phyloP scores from a whole-genome alignment of 106 monocot species.

The Triglochin maritima region DNA sequence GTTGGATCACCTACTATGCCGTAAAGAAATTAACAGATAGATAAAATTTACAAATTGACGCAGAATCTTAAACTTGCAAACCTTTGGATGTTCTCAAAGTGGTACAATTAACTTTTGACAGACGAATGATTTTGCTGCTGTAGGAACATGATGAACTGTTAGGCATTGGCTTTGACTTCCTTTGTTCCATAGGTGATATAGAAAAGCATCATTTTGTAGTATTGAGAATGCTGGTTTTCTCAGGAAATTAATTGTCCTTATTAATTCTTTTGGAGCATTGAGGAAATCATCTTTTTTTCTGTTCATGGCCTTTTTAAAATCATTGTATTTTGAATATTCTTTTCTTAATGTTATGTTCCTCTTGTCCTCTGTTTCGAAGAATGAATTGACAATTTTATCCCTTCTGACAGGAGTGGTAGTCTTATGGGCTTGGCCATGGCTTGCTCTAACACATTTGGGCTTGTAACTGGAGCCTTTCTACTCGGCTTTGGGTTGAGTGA shows the following conservation, averaged over 20 bases:
- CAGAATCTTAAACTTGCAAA: too few species aligned
- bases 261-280: neutral
- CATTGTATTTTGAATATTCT: neutral
- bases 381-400: neutral
- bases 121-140: too few species aligned
- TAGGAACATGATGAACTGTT: too few species aligned
- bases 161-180: too few species aligned
- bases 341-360: neutral
- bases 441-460: conserved; percentile 99
- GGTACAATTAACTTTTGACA: too few species aligned
- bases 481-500: conserved; percentile 98
- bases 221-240: too few species aligned
- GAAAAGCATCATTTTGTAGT: too few species aligned
- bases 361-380: neutral
- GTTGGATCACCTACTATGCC: too few species aligned
- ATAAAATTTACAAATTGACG: too few species aligned
- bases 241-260: too few species aligned
- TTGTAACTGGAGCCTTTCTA: conserved; percentile 99
- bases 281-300: neutral
- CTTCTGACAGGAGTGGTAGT: conserved; percentile 45
- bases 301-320: neutral
- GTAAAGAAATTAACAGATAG: too few species aligned
- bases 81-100: too few species aligned
- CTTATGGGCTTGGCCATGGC: conserved; percentile 81
- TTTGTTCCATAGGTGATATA: neutral